A percentile compares a stretch with the other conserved stretches of the same genome.
Evolutionary conservation across 2,329 filamentous ascomycete genomes (phyloP).

Genomic region (Ophiocordyceps camponoti-rufipedis): DNA sequence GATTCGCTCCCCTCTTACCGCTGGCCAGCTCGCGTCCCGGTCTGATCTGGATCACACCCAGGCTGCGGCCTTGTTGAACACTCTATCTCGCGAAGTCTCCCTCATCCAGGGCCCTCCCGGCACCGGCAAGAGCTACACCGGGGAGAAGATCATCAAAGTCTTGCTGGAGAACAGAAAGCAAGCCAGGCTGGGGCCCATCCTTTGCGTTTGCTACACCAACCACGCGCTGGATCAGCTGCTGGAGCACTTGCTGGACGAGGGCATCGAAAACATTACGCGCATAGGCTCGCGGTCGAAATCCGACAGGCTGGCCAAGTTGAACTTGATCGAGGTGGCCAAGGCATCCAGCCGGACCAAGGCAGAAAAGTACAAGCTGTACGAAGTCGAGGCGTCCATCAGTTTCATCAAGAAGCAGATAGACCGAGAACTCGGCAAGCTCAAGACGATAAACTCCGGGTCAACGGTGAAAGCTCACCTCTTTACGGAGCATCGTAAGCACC

Average conservation of each 20-base stretch:
- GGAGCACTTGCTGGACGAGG: slow-evolving; percentile 34
- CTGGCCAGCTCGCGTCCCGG: slow-evolving; percentile 9
- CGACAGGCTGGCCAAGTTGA: slow-evolving; percentile 27
- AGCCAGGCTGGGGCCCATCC: slow-evolving; percentile 27
- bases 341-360: slow-evolving; percentile 16
- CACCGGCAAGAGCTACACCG: slow-evolving; percentile 48
- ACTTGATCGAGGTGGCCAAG: slow-evolving; percentile 22
- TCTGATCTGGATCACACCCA: slow-evolving; percentile 34
- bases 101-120: slow-evolving; percentile 55
- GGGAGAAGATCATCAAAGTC: slow-evolving; percentile 37
- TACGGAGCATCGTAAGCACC: neutral
- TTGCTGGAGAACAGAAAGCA: slow-evolving; percentile 24
- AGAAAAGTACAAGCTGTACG: slow-evolving; percentile 15
- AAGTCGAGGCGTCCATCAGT: neutral
- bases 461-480: neutral
- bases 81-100: slow-evolving; percentile 32
- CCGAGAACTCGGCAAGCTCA: neutral
- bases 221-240: slow-evolving; percentile 38
- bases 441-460: neutral
- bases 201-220: slow-evolving; percentile 32
- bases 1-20: slow-evolving; percentile 3
- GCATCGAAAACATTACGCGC: slow-evolving; percentile 34
- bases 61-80: slow-evolving; percentile 29
- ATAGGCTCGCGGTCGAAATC: slow-evolving; percentile 42
- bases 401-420: neutral